Evolutionary conservation across 2,329 filamentous ascomycete genomes (phyloP), one percentile per base, ranked within the genome.

Genomic region (Mollisia scopiformis): DNA sequence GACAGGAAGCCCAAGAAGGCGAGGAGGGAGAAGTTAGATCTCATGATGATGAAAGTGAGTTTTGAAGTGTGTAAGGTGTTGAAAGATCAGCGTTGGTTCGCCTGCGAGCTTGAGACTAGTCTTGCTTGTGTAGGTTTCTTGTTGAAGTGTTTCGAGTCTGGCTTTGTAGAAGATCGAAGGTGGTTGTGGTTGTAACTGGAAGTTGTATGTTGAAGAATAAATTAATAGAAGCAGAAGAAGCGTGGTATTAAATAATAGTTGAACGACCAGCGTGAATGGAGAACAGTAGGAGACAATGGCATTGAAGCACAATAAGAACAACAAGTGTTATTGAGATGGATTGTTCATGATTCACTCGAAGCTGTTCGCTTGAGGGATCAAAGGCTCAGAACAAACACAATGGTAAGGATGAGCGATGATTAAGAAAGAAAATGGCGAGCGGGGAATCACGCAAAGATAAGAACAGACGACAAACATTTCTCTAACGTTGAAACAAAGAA

Each of bases 181-280:
- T 52, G 33, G 41, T n/a, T n/a, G n/a, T 47, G 33, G 46, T 49
- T 23, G 55, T 46, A 14, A 21, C 27, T 51, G 31, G 33, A 58
- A 37, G 55, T 43, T 43, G 21, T 37, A n/a, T 5, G 21, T 47
- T 27, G 55, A 30, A 6, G 10, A 30, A 19, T 41, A 62, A 51
- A 31, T 13, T 31, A 47, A 31, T 54, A 11, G 33, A 52, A 54
- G 33, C 50, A 35, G 30, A 47, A 25, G n/a, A n/a, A n/a, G n/a
- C 27, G 6, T 14, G 19, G 51, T 55, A 57, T 39, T 39, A 51
- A 57, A 60, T 49, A 58, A 51, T 41, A 27, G 50, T 51, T 25
- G 21, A 37, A 62, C 62, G 67, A 27, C 63, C 65, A 68, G 67
- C 64, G 66, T 64, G 57, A 61, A 69, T 37, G 65, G 66, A 63